These are phyloP conservation scores for Taxawa tesnikishii DNA, from an alignment of 2,329 filamentous ascomycete genomes.

Conservation along the genomic window DNA sequence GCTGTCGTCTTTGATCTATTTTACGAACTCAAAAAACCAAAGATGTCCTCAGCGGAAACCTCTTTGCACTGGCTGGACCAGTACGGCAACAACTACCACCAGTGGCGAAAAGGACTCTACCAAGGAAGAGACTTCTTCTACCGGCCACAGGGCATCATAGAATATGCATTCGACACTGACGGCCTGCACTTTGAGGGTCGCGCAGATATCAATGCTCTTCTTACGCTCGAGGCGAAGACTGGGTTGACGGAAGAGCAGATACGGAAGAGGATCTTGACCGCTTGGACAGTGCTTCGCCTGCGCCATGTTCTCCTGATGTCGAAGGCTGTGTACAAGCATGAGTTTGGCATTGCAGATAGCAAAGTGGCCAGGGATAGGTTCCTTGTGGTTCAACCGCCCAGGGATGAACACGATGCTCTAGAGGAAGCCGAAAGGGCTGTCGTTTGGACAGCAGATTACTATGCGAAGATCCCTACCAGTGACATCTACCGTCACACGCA, in stretches of 20 bases:
- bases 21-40: too few species aligned
- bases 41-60: too few species aligned
- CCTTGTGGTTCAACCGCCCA: conserved; percentile 24
- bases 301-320: conserved; percentile 8
- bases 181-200: conserved; percentile 30
- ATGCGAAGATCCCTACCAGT: conserved; percentile 14
- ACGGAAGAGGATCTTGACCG: conserved; percentile 7
- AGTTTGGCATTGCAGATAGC: conserved; percentile 9
- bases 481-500: conserved; percentile 30
- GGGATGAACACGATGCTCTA: conserved; percentile 18
- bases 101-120: conserved; percentile 18
- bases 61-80: conserved; percentile 25
- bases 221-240: conserved; percentile 24
- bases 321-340: conserved; percentile 19
- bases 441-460: conserved; percentile 26
- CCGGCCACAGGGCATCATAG: conserved; percentile 30
- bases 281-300: conserved; percentile 7
- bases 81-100: conserved; percentile 25
- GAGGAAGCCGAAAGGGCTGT: conserved; percentile 17
- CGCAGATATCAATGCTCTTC: conserved; percentile 29
- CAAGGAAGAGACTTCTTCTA: conserved; percentile 16
- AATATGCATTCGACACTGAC: conserved; percentile 32
- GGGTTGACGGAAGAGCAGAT: conserved; percentile 18
- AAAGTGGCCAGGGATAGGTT: conserved; percentile 10
- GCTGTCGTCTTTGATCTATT: too few species aligned